phyloP scores from a whole-genome alignment of 2,329 filamentous ascomycete genomes.

The Nectriaceae sp. region DNA sequence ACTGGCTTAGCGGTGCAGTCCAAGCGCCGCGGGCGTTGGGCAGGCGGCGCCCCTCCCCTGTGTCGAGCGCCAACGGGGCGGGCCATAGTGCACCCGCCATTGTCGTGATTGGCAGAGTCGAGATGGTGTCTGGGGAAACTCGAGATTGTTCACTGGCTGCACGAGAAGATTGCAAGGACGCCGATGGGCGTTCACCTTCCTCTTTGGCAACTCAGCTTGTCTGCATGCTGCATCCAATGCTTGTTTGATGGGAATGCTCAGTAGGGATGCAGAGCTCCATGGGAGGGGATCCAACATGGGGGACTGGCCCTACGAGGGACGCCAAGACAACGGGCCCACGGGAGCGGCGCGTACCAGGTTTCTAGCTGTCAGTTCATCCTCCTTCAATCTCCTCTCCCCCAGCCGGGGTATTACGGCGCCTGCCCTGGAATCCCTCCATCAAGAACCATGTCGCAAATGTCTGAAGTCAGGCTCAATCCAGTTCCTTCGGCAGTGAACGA shows the following conservation, averaged over 20 bases:
- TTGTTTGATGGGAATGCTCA: not conserved
- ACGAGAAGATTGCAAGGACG: not conserved
- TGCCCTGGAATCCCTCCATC: too few species aligned
- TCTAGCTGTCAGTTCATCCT: not conserved
- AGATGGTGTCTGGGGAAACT: not conserved
- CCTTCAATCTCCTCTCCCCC: not conserved
- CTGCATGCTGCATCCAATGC: not conserved
- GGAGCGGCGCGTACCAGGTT: not conserved
- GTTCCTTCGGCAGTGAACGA: too few species aligned
- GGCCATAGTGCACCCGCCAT: not conserved
- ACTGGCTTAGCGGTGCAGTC: slow-evolving; percentile 2
- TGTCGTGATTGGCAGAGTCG: not conserved
- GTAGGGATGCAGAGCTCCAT: not conserved
- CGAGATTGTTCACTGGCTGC: not conserved
- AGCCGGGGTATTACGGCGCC: too few species aligned
- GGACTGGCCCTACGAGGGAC: not conserved
- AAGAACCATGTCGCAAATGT: too few species aligned
- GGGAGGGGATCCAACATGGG: not conserved
- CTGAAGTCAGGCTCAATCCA: too few species aligned
- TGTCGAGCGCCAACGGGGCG: not conserved
- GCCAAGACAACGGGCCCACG: not conserved
- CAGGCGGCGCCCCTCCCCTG: not conserved
- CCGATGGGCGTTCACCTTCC: not conserved
- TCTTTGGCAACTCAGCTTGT: not conserved
- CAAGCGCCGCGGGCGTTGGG: too few species aligned